Percentiles rank a stretch among this genome's conserved stretches.
Evolutionary conservation across 2,329 filamentous ascomycete species (phyloP).

Genomic region (Colletotrichum navitas): DNA sequence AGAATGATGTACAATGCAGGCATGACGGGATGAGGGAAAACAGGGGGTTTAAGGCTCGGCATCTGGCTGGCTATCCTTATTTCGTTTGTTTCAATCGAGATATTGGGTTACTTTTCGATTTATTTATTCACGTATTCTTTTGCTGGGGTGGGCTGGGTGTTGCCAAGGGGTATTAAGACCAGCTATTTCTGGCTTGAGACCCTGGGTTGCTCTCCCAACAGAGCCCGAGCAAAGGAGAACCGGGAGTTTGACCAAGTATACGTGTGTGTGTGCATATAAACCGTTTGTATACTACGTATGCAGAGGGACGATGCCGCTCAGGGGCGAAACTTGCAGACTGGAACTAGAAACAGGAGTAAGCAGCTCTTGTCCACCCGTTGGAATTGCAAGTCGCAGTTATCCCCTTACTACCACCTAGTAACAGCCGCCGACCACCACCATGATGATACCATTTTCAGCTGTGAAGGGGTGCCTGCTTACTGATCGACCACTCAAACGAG

Average conservation of each 20-base stretch:
- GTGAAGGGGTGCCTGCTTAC: conserved; percentile 22
- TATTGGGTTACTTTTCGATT: not conserved
- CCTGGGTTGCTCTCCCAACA: not conserved
- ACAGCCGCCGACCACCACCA: not conserved
- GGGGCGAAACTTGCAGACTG: conserved; percentile 16
- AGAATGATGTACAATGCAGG: not conserved
- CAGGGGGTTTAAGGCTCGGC: conserved; percentile 24
- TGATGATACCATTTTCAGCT: conserved; percentile 28
- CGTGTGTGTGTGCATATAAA: not conserved
- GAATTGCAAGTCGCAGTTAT: not conserved
- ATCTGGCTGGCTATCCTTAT: conserved; percentile 29
- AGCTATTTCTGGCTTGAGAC: conserved; percentile 2
- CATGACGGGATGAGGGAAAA: not conserved
- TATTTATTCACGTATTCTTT: no score
- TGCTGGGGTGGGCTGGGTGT: no score
- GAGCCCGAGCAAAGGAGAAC: not conserved
- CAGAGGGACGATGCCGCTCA: not conserved
- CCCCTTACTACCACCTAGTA: not conserved
- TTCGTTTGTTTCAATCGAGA: conserved; percentile 27
- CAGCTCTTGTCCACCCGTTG: conserved; percentile 9
- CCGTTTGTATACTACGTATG: not conserved
- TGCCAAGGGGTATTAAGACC: conserved; percentile 19
- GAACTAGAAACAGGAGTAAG: conserved; percentile 10
- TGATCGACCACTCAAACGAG: not conserved
- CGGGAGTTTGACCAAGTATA: not conserved